Percentiles rank a stretch among this genome's conserved stretches.
Evolutionary conservation across 371 early-diverging fungal species (phyloP).

Genomic region (Mucor piriformis): DNA sequence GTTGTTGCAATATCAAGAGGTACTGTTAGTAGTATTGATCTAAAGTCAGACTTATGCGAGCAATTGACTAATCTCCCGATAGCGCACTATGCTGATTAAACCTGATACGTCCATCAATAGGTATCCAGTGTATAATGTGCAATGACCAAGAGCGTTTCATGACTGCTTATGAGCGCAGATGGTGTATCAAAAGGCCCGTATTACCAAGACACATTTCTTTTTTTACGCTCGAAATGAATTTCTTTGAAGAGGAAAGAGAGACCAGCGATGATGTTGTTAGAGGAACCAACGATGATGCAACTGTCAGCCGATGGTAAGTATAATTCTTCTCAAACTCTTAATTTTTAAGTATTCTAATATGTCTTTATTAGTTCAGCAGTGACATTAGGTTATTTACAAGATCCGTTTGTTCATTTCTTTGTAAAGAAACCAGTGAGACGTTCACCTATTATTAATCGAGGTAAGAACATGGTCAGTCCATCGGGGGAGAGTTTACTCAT

Average conservation of each 20-base stretch:
- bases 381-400: slow-evolving; percentile 75
- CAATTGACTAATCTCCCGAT: no score
- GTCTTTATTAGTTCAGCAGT: slow-evolving; percentile 76
- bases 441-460: slow-evolving; percentile 94
- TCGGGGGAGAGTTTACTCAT: background rate
- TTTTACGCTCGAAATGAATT: background rate
- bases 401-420: slow-evolving; percentile 80
- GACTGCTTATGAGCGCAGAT: no score
- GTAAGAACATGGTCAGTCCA: slow-evolving; percentile 35
- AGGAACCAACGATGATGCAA: slow-evolving; percentile 90
- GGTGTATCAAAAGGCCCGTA: no score
- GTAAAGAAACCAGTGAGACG: slow-evolving; percentile 66
- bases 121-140: no score
- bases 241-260: slow-evolving; percentile 3
- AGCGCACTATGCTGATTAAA: no score
- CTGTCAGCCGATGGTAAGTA: slow-evolving; percentile 71
- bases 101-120: no score
- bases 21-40: no score
- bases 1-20: no score
- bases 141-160: no score
- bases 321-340: background rate
- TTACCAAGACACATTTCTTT: no score
- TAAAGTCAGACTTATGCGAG: no score
- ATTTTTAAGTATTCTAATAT: background rate
- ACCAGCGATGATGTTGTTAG: slow-evolving; percentile 68